phyloP scores from a whole-genome alignment of 257 asterid genomes.

The Handroanthus guayacan region DNA sequence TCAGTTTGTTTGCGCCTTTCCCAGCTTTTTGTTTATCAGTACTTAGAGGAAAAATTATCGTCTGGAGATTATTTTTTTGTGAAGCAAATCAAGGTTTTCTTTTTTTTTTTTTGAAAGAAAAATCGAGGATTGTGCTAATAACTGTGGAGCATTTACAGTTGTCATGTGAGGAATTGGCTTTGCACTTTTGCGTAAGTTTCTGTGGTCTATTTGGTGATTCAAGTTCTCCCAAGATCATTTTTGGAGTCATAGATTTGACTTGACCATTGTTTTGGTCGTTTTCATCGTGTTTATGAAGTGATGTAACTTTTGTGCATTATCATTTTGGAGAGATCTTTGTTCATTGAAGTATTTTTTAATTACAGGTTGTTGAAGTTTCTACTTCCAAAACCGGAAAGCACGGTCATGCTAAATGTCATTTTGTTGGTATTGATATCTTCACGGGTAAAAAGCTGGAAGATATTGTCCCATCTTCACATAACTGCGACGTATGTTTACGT shows the following conservation, averaged over 20 bases:
- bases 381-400: conserved; percentile 60
- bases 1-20: too few relatives aligned
- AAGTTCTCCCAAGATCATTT: background rate
- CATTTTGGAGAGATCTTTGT: background rate
- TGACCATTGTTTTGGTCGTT: background rate
- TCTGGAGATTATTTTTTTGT: background rate
- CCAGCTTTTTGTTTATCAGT: background rate
- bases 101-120: background rate
- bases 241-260: background rate
- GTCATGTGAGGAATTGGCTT: background rate
- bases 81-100: background rate
- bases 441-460: conserved; percentile 55
- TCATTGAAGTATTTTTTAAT: background rate
- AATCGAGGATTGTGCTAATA: background rate
- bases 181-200: background rate
- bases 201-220: background rate
- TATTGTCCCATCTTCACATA: conserved; percentile 60
- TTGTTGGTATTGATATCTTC: conserved; percentile 56
- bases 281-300: background rate
- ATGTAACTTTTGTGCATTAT: background rate
- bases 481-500: conserved; percentile 46
- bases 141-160: background rate
- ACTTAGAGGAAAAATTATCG: background rate
- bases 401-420: conserved; percentile 60
- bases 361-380: conserved; percentile 57